These are phyloP conservation scores for Ganoderma sinense DNA, from an alignment of 1,284 basidiomycete species.

Conservation along the genomic window DNA sequence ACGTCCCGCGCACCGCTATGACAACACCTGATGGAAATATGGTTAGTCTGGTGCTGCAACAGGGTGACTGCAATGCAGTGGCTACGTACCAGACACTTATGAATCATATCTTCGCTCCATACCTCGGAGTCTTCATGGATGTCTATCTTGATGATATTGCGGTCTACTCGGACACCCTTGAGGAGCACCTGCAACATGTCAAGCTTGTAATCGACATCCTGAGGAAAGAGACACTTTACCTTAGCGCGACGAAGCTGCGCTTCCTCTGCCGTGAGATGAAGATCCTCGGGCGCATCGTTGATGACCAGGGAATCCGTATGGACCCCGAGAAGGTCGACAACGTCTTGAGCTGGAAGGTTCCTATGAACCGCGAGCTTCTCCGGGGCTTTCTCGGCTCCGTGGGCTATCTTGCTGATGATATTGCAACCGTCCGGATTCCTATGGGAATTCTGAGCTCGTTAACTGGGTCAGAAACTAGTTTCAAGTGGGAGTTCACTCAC, in stretches of 20 bases:
- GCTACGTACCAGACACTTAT: slow-evolving; percentile 30
- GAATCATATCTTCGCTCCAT: slow-evolving; percentile 27
- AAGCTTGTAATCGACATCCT: slow-evolving; percentile 34
- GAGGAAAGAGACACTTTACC: slow-evolving; percentile 33
- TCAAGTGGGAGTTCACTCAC: slow-evolving; percentile 32
- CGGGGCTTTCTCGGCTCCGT: too few species aligned
- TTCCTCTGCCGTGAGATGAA: slow-evolving; percentile 35
- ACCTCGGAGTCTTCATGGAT: slow-evolving; percentile 17
- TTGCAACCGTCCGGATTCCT: slow-evolving; percentile 26
- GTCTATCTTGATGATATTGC: slow-evolving; percentile 25
- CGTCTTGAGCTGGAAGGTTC: too few species aligned
- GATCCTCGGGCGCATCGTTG: slow-evolving; percentile 42
- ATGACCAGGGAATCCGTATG: slow-evolving; percentile 38
- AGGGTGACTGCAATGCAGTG: slow-evolving; percentile 45
- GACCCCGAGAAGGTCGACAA: too few species aligned
- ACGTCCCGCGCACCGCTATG: slow-evolving; percentile 14
- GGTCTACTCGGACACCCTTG: slow-evolving; percentile 20
- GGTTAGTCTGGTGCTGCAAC: slow-evolving; percentile 34
- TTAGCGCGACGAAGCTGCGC: slow-evolving; percentile 37
- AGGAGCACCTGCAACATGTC: slow-evolving; percentile 38
- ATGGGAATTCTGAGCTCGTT: slow-evolving; percentile 29
- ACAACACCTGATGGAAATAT: slow-evolving; percentile 41
- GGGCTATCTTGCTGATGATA: slow-evolving; percentile 31
- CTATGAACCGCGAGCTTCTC: too few species aligned
- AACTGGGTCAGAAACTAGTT: slow-evolving; percentile 19